Evolutionary conservation across 2,329 filamentous ascomycete genomes (phyloP).

Genomic region (Penicillium sp.): DNA sequence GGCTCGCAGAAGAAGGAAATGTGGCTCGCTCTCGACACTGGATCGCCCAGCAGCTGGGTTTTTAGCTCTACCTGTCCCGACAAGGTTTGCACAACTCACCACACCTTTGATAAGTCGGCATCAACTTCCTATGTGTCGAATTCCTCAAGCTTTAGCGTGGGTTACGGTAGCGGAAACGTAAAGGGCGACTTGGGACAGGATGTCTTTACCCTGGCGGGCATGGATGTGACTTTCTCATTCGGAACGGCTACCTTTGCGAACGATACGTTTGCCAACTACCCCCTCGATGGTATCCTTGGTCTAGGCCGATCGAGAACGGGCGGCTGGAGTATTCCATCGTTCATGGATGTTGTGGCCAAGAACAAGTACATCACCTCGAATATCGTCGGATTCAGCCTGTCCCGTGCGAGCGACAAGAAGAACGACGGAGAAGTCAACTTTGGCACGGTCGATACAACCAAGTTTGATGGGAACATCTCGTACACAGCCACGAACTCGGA

Average conservation of each 20-base stretch:
- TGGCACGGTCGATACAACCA: conserved; percentile 68
- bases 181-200: conserved; percentile 69
- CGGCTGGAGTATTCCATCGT: conserved; percentile 60
- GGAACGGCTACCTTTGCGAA: conserved; percentile 74
- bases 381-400: conserved; percentile 72
- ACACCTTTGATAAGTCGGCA: conserved; percentile 66
- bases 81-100: conserved; percentile 69
- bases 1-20: conserved; percentile 56
- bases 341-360: conserved; percentile 65
- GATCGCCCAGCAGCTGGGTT: conserved; percentile 74
- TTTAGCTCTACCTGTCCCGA: conserved; percentile 72
- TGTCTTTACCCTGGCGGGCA: conserved; percentile 66
- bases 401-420: conserved; percentile 65
- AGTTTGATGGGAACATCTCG: conserved; percentile 68
- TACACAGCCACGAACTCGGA: conserved; percentile 64
- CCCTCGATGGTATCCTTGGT: conserved; percentile 86
- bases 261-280: conserved; percentile 73
- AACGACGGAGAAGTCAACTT: conserved; percentile 79
- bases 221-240: conserved; percentile 68
- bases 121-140: conserved; percentile 65
- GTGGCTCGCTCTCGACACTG: conserved; percentile 59
- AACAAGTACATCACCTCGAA: conserved; percentile 65
- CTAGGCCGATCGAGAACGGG: conserved; percentile 66
- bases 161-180: conserved; percentile 78
- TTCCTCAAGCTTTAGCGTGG: conserved; percentile 61